These are phyloP conservation scores for Fusarium sarcochroum DNA, from an alignment of 2,329 filamentous ascomycete genomes.

Conservation along the genomic window DNA sequence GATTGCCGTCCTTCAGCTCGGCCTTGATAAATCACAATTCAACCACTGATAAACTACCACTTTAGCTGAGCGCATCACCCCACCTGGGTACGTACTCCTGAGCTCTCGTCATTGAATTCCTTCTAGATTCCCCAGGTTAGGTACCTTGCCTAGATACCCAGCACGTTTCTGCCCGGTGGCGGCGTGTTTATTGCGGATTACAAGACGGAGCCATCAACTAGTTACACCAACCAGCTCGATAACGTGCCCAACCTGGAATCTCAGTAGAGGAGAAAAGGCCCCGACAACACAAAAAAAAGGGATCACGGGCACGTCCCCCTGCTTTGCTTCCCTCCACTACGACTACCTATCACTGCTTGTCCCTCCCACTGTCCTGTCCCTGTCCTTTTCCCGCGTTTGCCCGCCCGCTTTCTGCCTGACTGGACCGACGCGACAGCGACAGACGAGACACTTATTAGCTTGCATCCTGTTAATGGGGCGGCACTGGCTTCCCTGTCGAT, in stretches of 20 bases:
- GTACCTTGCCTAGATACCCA: not conserved
- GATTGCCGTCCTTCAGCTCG: no score
- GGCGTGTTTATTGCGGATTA: slow-evolving; percentile 17
- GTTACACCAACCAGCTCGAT: slow-evolving; percentile 1
- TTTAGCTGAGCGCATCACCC: slow-evolving; percentile 4
- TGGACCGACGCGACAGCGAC: slow-evolving; percentile 13
- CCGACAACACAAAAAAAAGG: slow-evolving; percentile 11
- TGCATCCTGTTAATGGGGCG: slow-evolving; percentile 34
- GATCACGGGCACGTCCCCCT: slow-evolving; percentile 28
- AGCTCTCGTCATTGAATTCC: slow-evolving; percentile 10
- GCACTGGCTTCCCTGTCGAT: slow-evolving; percentile 29
- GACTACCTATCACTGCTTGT: no score
- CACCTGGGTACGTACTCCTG: not conserved
- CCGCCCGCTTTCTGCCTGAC: slow-evolving; percentile 30
- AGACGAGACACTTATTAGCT: no score
- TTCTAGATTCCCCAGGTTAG: slow-evolving; percentile 3
- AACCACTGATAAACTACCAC: no score
- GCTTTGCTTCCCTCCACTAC: slow-evolving; percentile 7
- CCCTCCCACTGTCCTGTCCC: slow-evolving; percentile 12
- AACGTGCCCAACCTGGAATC: not conserved
- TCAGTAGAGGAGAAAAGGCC: slow-evolving; percentile 5
- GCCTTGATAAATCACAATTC: no score
- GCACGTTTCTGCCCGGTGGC: slow-evolving; percentile 28
- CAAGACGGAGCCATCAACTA: slow-evolving; percentile 4
- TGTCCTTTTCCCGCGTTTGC: slow-evolving; percentile 30